Evolutionary conservation across 108 stramenopile genomes (phyloP).

Genomic region (Nitzschia palea): DNA sequence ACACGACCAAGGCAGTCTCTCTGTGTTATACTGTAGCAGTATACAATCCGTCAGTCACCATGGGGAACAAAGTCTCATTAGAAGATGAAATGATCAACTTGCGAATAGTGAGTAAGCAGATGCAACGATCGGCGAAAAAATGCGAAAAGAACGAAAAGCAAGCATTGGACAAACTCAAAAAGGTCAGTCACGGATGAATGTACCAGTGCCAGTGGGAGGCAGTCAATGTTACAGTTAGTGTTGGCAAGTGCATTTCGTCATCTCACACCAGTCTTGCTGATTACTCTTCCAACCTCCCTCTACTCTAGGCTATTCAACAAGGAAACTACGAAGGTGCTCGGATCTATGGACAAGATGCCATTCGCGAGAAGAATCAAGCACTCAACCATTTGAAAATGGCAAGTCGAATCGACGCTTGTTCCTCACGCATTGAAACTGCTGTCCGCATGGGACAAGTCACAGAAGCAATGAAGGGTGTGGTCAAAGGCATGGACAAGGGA

Average conservation of each 20-base stretch:
- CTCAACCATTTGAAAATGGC: conserved; percentile 91
- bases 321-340: conserved; percentile 95
- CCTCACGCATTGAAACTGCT: conserved; percentile 93
- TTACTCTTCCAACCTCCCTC: not conserved
- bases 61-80: conserved; percentile 82
- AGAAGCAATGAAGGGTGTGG: conserved; percentile 88
- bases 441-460: conserved; percentile 95
- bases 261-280: too few relatives aligned
- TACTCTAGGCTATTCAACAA: conserved; percentile 74
- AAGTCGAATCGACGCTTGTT: conserved; percentile 94
- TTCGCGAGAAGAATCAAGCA: conserved; percentile 97
- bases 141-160: conserved; percentile 96
- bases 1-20: too few relatives aligned
- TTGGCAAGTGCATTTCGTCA: too few relatives aligned
- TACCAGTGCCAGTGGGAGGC: too few relatives aligned
- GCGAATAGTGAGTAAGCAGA: conserved; percentile 94
- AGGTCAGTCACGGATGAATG: conserved; percentile 47
- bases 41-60: conserved; percentile 20
- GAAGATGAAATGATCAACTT: conserved; percentile 96
- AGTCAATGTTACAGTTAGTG: too few relatives aligned
- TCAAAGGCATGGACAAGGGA: conserved; percentile 93
- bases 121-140: conserved; percentile 91
- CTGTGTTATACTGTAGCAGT: too few relatives aligned
- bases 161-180: conserved; percentile 88
- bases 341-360: conserved; percentile 97